Evolutionary conservation across 805 yeast species (phyloP).

Genomic region (Wickerhamiella musiphila): DNA sequence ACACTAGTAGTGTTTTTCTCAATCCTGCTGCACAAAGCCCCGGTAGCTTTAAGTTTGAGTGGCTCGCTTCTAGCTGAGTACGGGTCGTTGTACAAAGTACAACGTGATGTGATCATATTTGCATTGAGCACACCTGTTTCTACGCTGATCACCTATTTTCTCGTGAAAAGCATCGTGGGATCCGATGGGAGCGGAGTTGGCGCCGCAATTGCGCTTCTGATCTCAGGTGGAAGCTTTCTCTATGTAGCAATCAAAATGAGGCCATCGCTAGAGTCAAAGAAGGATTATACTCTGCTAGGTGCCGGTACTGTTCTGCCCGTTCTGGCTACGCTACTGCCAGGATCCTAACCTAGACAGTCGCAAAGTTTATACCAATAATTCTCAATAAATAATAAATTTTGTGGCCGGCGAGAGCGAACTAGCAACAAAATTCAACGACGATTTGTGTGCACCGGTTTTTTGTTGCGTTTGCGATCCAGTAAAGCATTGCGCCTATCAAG

Average conservation of each 20-base stretch:
- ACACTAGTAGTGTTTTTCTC: conserved; percentile 37
- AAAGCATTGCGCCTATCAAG: conserved; percentile 15
- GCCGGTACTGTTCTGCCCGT: conserved; percentile 11
- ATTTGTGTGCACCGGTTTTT: no score
- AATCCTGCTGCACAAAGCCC: conserved; percentile 53
- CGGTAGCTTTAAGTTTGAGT: conserved; percentile 52
- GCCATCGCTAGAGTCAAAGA: conserved; percentile 2
- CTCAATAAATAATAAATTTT: no score
- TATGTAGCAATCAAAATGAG: conserved; percentile 51
- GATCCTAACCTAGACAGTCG: not conserved
- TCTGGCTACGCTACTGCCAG: conserved; percentile 11
- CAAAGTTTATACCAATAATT: not conserved
- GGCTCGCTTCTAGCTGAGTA: conserved; percentile 31
- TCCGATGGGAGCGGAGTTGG: not conserved
- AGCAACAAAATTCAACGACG: no score
- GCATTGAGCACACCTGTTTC: conserved; percentile 45
- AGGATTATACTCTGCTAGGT: conserved; percentile 3
- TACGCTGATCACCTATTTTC: conserved; percentile 33
- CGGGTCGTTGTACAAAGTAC: conserved; percentile 20
- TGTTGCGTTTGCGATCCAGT: conserved; percentile 11
- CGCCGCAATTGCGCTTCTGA: conserved; percentile 25
- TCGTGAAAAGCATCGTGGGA: conserved; percentile 16
- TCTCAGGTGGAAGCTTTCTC: conserved; percentile 57
- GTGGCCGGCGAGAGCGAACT: no score
- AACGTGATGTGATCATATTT: conserved; percentile 34